Evolutionary conservation across 129 eudicot species (phyloP).

Genomic region (Arctium lappa): DNA sequence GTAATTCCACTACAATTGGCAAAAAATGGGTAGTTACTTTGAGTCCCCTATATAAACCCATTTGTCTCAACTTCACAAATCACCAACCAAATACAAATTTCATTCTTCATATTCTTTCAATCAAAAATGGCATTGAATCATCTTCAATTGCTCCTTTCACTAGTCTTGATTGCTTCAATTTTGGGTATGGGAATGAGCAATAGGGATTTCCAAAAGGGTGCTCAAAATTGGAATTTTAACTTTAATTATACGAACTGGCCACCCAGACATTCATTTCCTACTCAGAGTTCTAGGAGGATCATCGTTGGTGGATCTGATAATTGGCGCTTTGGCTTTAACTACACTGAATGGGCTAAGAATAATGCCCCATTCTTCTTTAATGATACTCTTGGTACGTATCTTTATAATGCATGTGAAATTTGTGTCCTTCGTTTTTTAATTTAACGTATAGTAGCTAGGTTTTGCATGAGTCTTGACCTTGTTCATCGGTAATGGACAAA

Average conservation of each 20-base stretch:
- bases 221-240: background rate
- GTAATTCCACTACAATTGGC: background rate
- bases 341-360: conserved; percentile 59
- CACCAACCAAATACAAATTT: conserved; percentile 8
- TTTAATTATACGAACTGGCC: background rate
- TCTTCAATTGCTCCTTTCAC: background rate
- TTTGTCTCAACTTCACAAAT: conserved; percentile 11
- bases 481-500: background rate
- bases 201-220: background rate
- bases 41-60: conserved; percentile 1
- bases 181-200: background rate
- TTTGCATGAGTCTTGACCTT: background rate
- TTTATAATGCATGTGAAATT: background rate
- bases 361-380: conserved; percentile 54
- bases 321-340: conserved; percentile 72
- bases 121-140: conserved; percentile 3
- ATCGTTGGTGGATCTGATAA: conserved; percentile 32
- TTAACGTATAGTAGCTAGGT: background rate
- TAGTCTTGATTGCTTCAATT: background rate
- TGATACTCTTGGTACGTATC: conserved; percentile 51
- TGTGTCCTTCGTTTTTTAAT: background rate
- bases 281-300: background rate
- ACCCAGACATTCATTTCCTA: background rate
- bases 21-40: background rate
- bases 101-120: background rate